A percentile compares a stretch with the other conserved stretches of the same genome.
Evolutionary conservation across 1,139 yeast genomes (phyloP).

Genomic region (Diutina ranongensis): DNA sequence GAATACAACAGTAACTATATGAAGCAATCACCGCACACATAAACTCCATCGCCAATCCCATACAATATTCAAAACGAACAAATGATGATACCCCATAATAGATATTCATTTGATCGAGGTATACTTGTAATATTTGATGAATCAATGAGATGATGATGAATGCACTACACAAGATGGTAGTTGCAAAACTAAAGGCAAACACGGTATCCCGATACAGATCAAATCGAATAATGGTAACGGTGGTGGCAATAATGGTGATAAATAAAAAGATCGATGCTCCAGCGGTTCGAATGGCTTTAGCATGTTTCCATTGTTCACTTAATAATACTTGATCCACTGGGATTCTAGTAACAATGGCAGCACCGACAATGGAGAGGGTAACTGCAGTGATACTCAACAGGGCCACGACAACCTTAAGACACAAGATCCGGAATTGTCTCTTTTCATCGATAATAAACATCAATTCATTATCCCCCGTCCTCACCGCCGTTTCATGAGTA

Average conservation of each 20-base stretch:
- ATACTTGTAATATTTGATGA: neutral
- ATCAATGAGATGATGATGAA: neutral
- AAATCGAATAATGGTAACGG: neutral
- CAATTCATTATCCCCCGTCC: neutral
- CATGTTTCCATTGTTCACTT: neutral
- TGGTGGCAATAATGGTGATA: neutral
- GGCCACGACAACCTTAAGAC: neutral
- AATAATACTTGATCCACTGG: neutral
- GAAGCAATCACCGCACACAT: slow-evolving; percentile 2
- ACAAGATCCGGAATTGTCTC: neutral
- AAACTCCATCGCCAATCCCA: neutral
- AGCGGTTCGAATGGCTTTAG: neutral
- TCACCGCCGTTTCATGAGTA: neutral
- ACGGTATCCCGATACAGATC: neutral
- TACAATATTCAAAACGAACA: slow-evolving; percentile 1
- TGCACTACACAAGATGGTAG: neutral
- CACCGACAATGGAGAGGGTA: neutral
- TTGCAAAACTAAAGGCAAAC: slow-evolving; percentile 1
- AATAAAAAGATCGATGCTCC: neutral
- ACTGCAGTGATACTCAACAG: neutral
- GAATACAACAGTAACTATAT: slow-evolving; percentile 4
- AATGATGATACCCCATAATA: neutral
- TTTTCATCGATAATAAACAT: neutral
- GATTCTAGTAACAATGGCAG: neutral
- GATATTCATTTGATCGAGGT: neutral